Conservation (phyloP, 2,329 filamentous ascomycete species). For the Aspergillus sp. region DNA sequence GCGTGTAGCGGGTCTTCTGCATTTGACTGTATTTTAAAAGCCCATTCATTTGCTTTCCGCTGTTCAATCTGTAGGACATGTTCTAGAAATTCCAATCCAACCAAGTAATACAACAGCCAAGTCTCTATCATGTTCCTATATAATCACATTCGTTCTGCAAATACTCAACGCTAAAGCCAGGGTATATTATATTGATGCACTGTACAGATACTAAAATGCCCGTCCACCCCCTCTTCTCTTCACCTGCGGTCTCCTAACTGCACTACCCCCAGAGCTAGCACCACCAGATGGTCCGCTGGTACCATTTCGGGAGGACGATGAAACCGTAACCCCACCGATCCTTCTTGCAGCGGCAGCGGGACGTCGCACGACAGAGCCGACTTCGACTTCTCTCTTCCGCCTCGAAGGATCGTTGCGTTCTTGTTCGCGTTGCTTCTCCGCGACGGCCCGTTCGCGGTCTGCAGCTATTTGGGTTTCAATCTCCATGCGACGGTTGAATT, state of each 20-base stretch:
- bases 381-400: constrained; percentile 32
- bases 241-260: constrained; percentile 34
- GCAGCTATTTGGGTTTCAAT: constrained; percentile 89
- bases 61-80: no score
- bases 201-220: constrained; percentile 21
- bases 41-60: no score
- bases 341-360: constrained; percentile 24
- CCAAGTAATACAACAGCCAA: no score
- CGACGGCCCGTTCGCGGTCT: constrained; percentile 61
- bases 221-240: constrained; percentile 28
- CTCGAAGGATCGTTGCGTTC: constrained; percentile 30
- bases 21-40: no score
- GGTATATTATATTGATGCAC: background rate
- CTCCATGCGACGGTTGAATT: constrained; percentile 90
- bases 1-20: no score
- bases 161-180: background rate
- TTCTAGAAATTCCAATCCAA: no score
- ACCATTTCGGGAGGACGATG: constrained; percentile 22
- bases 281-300: constrained; percentile 5
- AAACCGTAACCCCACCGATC: constrained; percentile 24
- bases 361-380: constrained; percentile 31
- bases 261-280: constrained; percentile 26
- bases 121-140: no score
- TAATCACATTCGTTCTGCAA: no score
- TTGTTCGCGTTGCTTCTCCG: constrained; percentile 34